Evolutionary conservation across 768 basidiomycete species (phyloP).

Genomic region (Tricholoma flavovirens): DNA sequence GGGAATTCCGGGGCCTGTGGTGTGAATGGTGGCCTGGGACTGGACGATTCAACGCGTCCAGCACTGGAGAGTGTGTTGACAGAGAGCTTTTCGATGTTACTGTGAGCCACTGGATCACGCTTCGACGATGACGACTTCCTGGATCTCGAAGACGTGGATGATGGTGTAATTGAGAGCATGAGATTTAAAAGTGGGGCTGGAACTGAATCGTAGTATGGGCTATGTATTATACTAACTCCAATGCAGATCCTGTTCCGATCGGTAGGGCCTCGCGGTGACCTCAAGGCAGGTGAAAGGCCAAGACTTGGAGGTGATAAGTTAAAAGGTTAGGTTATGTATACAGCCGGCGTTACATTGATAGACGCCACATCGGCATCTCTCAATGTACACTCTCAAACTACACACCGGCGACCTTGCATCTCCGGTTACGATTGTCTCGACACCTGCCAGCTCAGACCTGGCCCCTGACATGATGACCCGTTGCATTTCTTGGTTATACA

Average conservation of each 20-base stretch:
- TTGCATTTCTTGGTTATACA: not conserved
- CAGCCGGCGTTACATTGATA: slow-evolving; percentile 6
- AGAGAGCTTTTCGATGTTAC: slow-evolving; percentile 11
- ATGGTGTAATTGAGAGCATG: slow-evolving; percentile 15
- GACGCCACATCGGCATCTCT: slow-evolving; percentile 14
- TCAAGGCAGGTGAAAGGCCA: slow-evolving; percentile 17
- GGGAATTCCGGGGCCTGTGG: slow-evolving; percentile 13
- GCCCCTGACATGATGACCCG: not conserved
- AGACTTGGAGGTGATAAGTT: not conserved
- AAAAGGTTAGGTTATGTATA: slow-evolving; percentile 1
- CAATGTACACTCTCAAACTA: not conserved
- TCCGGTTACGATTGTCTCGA: not conserved
- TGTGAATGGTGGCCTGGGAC: slow-evolving; percentile 3
- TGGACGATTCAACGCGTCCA: slow-evolving; percentile 4
- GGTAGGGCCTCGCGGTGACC: slow-evolving; percentile 20
- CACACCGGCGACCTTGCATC: not conserved
- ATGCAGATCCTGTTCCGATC: slow-evolving; percentile 8
- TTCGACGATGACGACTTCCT: slow-evolving; percentile 12
- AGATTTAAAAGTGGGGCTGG: too few species aligned
- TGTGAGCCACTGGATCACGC: slow-evolving; percentile 5
- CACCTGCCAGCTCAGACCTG: too few species aligned
- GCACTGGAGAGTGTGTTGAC: slow-evolving; percentile 8
- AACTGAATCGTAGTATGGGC: too few species aligned
- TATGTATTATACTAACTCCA: slow-evolving; percentile 1
- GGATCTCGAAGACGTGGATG: slow-evolving; percentile 14